These are phyloP conservation scores for Globisporangium sylvaticum DNA, from an alignment of 352 stramenopile species.

Conservation along the genomic window DNA sequence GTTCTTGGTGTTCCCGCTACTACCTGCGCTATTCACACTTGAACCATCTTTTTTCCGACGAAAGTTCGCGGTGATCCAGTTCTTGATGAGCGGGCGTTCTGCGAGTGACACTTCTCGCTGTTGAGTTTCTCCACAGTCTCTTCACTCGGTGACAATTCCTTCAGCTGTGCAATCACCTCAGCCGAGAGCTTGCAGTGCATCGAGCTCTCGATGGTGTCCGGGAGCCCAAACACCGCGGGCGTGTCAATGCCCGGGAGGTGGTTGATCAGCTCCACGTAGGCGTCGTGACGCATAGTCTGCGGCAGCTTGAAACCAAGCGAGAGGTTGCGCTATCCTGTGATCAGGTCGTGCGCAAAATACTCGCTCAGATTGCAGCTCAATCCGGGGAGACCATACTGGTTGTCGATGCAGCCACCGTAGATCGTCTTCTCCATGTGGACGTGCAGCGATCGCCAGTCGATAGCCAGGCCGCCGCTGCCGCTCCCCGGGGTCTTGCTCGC, in stretches of 20 bases:
- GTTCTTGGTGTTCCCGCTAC: conserved; percentile 23
- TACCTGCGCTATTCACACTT: no score
- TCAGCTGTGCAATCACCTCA: conserved; percentile 84
- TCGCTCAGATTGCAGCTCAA: conserved; percentile 82
- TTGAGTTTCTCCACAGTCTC: conserved; percentile 80
- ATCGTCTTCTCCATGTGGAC: conserved; percentile 95
- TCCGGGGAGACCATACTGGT: conserved; percentile 90
- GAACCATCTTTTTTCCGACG: no score
- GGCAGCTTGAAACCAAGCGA: conserved; percentile 71
- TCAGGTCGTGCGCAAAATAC: conserved; percentile 85
- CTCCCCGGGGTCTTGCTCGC: conserved; percentile 32
- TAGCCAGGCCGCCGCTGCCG: conserved; percentile 23
- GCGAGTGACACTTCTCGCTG: conserved; percentile 86
- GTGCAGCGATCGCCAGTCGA: conserved; percentile 91
- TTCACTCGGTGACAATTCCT: conserved; percentile 73
- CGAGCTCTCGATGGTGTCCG: conserved; percentile 93
- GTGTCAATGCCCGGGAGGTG: conserved; percentile 65
- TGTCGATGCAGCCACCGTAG: conserved; percentile 93
- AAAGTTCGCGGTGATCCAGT: conserved; percentile 78
- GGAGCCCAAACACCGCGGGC: conserved; percentile 88
- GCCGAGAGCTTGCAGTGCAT: conserved; percentile 88
- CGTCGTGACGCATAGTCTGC: conserved; percentile 51
- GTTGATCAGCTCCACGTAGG: conserved; percentile 72
- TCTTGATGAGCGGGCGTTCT: conserved; percentile 89
- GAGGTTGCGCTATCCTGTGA: conserved; percentile 59